These are phyloP conservation scores for Stagonosporopsis rhizophila DNA, from an alignment of 2,329 filamentous ascomycete genomes.

Conservation along the genomic window DNA sequence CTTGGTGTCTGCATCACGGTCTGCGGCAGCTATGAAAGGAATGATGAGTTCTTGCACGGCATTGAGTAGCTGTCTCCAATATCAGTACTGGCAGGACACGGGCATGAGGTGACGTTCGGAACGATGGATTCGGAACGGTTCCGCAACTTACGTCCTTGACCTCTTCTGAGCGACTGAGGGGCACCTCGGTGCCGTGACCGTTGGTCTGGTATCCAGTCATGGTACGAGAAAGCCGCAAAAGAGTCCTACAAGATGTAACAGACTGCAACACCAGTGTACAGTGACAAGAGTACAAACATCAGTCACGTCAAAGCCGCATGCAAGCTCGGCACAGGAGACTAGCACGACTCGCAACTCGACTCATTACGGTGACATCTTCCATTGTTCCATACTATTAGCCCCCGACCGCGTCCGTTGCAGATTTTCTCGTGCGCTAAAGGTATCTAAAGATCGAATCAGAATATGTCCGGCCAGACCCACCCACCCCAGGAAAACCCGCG, in stretches of 20 bases:
- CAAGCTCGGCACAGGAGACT: constrained; percentile 2
- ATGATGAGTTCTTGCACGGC: constrained; percentile 72
- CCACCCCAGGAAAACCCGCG: constrained; percentile 8
- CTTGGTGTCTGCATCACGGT: constrained; percentile 66
- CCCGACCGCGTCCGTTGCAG: constrained; percentile 7
- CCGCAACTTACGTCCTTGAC: constrained; percentile 46
- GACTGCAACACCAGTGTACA: neutral
- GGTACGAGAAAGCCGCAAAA: neutral
- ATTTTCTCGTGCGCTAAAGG: constrained; percentile 32
- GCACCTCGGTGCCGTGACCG: constrained; percentile 24
- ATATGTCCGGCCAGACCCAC: constrained; percentile 16
- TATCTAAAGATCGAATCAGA: constrained; percentile 43
- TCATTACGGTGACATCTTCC: constrained; percentile 19
- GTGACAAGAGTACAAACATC: constrained; percentile 4
- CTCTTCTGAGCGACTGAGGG: constrained; percentile 46
- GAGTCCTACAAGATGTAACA: neutral
- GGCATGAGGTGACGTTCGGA: constrained; percentile 4
- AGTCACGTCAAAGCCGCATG: neutral
- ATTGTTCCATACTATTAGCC: constrained; percentile 18
- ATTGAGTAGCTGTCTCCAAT: constrained; percentile 65
- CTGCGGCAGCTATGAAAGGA: constrained; percentile 74
- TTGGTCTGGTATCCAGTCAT: constrained; percentile 13
- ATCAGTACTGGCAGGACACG: constrained; percentile 9
- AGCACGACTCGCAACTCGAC: constrained; percentile 2
- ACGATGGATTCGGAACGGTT: constrained; percentile 4